A percentile compares a stretch with the other conserved stretches of the same genome.
Evolutionary conservation across 2,329 filamentous ascomycete species (phyloP).

Genomic region (Pseudogymnoascus sp.): DNA sequence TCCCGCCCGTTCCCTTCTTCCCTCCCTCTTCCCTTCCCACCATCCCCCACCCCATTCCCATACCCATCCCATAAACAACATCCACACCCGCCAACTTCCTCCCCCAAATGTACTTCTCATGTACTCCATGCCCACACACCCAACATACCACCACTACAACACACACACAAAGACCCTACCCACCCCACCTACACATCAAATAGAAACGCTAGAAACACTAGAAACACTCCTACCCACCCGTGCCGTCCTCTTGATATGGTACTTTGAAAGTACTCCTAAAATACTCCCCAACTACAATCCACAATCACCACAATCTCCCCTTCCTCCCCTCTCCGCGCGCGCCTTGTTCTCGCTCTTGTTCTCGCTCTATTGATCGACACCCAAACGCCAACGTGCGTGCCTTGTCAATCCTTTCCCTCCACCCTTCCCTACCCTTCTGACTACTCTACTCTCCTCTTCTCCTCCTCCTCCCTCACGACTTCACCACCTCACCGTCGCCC

Average conservation of each 20-base stretch:
- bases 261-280: background rate
- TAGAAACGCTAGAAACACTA: background rate
- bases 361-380: background rate
- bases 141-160: background rate
- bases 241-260: background rate
- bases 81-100: background rate
- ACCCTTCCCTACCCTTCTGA: background rate
- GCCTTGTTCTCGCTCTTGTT: background rate
- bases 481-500: background rate
- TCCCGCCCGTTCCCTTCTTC: background rate
- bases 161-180: background rate
- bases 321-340: background rate
- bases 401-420: background rate
- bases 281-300: background rate
- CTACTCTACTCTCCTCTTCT: background rate
- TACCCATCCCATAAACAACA: background rate
- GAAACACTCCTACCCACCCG: background rate
- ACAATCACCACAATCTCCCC: background rate
- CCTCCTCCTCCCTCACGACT: background rate
- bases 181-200: background rate
- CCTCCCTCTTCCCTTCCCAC: background rate
- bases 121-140: background rate
- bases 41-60: background rate
- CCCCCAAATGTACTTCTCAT: background rate
- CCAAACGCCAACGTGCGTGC: constrained; percentile 4